Percentiles rank a stretch among this genome's conserved stretches.
These are phyloP conservation scores for Coccomyxa sp. DNA, from an alignment of 139 green algal species.

Conservation along the genomic window DNA sequence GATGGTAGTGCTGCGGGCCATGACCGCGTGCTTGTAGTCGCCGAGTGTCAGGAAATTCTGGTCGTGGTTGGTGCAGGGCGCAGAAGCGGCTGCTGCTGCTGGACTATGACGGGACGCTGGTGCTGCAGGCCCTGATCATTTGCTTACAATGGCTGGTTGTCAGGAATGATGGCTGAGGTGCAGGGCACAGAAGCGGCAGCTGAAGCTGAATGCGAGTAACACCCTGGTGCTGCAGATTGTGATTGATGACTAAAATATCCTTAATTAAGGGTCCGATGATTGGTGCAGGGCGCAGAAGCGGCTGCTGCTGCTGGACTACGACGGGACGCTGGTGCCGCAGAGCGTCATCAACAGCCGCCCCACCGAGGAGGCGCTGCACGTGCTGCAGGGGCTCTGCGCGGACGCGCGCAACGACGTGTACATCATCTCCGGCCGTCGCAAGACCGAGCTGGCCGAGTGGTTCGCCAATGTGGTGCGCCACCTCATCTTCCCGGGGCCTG, in stretches of 20 bases:
- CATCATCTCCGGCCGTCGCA: slow-evolving; percentile 82
- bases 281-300: slow-evolving; percentile 50
- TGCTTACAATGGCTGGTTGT: too few relatives aligned
- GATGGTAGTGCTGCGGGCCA: slow-evolving; percentile 74
- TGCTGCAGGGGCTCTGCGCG: slow-evolving; percentile 62
- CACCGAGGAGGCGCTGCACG: slow-evolving; percentile 39
- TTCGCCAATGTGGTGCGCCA: slow-evolving; percentile 70
- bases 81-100: slow-evolving; percentile 79
- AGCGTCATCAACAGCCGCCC: slow-evolving; percentile 51
- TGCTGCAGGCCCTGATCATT: slow-evolving; percentile 52
- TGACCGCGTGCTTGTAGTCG: too few relatives aligned
- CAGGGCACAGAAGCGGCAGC: too few relatives aligned
- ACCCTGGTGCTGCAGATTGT: too few relatives aligned
- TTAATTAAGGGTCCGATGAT: too few relatives aligned
- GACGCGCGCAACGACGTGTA: slow-evolving; percentile 84
- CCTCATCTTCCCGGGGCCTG: too few relatives aligned
- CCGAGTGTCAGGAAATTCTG: too few relatives aligned
- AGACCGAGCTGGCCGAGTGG: slow-evolving; percentile 75
- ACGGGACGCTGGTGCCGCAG: slow-evolving; percentile 87
- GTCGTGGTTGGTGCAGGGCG: slow-evolving; percentile 38
- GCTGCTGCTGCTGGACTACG: slow-evolving; percentile 95
- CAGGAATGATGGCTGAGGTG: too few relatives aligned
- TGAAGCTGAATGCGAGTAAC: too few relatives aligned
- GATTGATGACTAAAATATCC: too few relatives aligned
- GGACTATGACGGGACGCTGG: slow-evolving; percentile 97